These are phyloP conservation scores for Apiospora rasikravindrae DNA, from an alignment of 2,329 filamentous ascomycete species.

Conservation along the genomic window DNA sequence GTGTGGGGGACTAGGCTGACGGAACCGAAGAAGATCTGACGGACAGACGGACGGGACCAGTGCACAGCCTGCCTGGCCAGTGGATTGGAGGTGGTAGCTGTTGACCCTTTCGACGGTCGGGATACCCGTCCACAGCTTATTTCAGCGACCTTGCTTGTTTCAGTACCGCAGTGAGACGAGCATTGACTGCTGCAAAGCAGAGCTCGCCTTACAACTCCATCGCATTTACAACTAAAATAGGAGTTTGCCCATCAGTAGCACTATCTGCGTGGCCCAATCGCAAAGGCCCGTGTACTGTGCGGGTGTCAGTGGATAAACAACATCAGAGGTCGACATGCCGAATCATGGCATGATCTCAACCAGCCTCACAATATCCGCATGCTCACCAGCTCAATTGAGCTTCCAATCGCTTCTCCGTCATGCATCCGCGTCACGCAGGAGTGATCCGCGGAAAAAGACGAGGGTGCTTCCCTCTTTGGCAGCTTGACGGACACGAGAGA, in stretches of 20 bases:
- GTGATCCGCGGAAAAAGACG: neutral
- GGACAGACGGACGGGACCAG: constrained; percentile 6
- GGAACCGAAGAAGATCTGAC: constrained; percentile 13
- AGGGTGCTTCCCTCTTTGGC: neutral
- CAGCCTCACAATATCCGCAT: constrained; percentile 3
- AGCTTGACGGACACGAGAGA: neutral
- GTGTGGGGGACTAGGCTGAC: neutral
- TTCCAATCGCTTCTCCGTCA: neutral
- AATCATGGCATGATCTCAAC: constrained; percentile 6
- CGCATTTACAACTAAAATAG: constrained; percentile 10
- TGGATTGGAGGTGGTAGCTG: neutral
- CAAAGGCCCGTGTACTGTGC: neutral
- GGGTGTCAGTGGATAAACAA: constrained; percentile 7
- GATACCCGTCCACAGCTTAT: neutral
- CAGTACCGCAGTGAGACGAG: neutral
- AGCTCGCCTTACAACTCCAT: neutral
- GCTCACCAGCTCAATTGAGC: neutral
- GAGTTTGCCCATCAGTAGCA: neutral
- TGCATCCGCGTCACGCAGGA: neutral
- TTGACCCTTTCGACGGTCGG: constrained; percentile 4
- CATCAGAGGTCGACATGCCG: neutral
- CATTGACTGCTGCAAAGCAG: neutral
- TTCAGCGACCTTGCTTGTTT: constrained; percentile 7
- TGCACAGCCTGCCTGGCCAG: constrained; percentile 1
- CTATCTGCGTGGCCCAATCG: neutral